A percentile compares a stretch with the other conserved stretches of the same genome.
Conservation (phyloP, 2,329 filamentous ascomycete species). For the Dendrostoma leiphaemia region DNA sequence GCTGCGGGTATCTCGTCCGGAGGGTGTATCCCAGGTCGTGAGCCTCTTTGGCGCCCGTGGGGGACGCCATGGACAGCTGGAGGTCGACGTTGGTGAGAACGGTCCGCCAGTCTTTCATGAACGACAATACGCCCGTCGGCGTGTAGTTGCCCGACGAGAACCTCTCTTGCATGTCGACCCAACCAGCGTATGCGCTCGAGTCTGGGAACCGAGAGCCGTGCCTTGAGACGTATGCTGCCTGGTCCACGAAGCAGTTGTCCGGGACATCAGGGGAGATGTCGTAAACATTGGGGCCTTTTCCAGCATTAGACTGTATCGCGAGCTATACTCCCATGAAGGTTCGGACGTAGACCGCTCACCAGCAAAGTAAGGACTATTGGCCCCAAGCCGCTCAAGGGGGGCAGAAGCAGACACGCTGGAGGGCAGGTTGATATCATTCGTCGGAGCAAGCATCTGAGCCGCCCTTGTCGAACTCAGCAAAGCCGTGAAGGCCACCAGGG, state of each 20-base stretch:
- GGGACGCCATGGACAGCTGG: slow-evolving; percentile 58
- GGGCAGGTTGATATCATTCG: slow-evolving; percentile 20
- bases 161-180: slow-evolving; percentile 46
- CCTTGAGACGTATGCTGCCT: slow-evolving; percentile 57
- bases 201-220: slow-evolving; percentile 66
- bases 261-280: slow-evolving; percentile 53
- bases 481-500: slow-evolving; percentile 9
- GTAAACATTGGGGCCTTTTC: slow-evolving; percentile 52
- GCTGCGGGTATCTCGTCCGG: slow-evolving; percentile 45
- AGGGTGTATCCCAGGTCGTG: slow-evolving; percentile 54
- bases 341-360: slow-evolving; percentile 31
- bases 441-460: slow-evolving; percentile 21
- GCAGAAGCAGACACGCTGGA: slow-evolving; percentile 19
- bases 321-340: neutral
- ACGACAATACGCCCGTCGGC: slow-evolving; percentile 50
- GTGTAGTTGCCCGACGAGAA: slow-evolving; percentile 54
- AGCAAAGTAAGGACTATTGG: slow-evolving; percentile 52
- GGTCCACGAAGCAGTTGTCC: slow-evolving; percentile 55
- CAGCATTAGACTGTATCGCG: slow-evolving; percentile 3
- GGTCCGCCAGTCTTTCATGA: slow-evolving; percentile 58
- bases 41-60: slow-evolving; percentile 62
- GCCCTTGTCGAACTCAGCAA: slow-evolving; percentile 15
- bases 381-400: slow-evolving; percentile 41
- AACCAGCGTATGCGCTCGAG: slow-evolving; percentile 55
- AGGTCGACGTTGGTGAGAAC: slow-evolving; percentile 51